These are phyloP conservation scores for cucumber (Cucumis sativus) DNA, from an alignment of 306 rosid genomes.

Conservation along the genomic window DNA sequence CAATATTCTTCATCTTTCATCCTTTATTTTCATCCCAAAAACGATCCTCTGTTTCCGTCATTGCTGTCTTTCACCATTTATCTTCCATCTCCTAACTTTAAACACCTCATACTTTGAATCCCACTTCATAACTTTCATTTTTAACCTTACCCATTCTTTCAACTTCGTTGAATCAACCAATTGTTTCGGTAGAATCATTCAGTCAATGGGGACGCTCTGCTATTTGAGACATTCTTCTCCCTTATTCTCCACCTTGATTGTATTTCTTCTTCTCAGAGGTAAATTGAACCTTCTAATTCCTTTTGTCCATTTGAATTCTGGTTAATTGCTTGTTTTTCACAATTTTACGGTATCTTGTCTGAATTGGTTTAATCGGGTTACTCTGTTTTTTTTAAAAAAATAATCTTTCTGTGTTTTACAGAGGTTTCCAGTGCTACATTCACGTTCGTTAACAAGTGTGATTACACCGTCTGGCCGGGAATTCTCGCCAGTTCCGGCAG, in stretches of 20 bases:
- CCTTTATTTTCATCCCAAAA: neutral
- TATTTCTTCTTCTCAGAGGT: neutral
- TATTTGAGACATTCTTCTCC: neutral
- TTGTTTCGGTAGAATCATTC: neutral
- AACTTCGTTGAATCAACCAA: neutral
- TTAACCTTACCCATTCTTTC: neutral
- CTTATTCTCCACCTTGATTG: neutral
- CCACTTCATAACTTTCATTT: neutral
- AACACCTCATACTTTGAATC: neutral
- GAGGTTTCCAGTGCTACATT: conserved; percentile 67
- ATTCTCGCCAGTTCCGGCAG: conserved; percentile 50
- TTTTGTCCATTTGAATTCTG: neutral
- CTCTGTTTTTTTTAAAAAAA: conserved; percentile 7
- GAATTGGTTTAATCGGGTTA: neutral
- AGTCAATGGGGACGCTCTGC: neutral
- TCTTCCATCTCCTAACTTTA: neutral
- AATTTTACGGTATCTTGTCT: neutral
- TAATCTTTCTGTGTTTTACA: conserved; percentile 2
- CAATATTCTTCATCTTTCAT: conserved; percentile 6
- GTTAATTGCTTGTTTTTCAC: neutral
- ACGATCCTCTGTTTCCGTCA: conserved; percentile 1
- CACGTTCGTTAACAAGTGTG: conserved; percentile 62
- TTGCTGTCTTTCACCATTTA: neutral
- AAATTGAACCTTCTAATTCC: neutral
- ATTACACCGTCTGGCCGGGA: conserved; percentile 89